Percentiles rank a stretch among this genome's conserved stretches.
Evolutionary conservation across 768 basidiomycete genomes (phyloP).

Genomic region (Pleurotus tuber-regium): DNA sequence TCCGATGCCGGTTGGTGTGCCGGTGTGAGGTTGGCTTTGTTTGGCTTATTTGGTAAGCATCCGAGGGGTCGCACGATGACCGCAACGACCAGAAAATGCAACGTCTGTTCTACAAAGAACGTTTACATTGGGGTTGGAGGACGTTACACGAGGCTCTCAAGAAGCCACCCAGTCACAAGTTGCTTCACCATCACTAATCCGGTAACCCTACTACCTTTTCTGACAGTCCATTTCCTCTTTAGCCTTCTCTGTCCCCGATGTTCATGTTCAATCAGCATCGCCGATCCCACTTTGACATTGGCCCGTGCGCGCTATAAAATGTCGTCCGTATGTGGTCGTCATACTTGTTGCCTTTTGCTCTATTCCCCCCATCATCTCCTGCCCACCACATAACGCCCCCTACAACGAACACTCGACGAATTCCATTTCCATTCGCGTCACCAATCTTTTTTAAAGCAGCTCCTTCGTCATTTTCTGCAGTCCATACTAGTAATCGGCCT

Average conservation of each 20-base stretch:
- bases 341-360: constrained; percentile 4
- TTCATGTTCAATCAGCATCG: constrained; percentile 4
- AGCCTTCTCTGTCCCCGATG: neutral
- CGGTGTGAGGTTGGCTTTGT: too few relatives aligned
- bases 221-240: neutral
- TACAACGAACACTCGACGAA: neutral
- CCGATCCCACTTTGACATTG: constrained; percentile 9
- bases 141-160: constrained; percentile 11
- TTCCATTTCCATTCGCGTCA: neutral
- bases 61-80: too few relatives aligned
- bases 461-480: neutral
- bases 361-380: constrained; percentile 4
- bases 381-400: neutral
- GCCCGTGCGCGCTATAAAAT: constrained; percentile 8
- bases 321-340: constrained; percentile 1
- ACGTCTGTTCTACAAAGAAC: too few relatives aligned
- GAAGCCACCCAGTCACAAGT: constrained; percentile 3
- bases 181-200: neutral
- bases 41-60: too few relatives aligned
- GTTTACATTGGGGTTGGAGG: neutral
- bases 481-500: neutral
- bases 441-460: neutral
- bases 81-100: too few relatives aligned
- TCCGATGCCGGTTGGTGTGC: too few relatives aligned
- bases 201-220: neutral